phyloP scores from a whole-genome alignment of 768 basidiomycete species.

The Macrolepiota dolichaula region DNA sequence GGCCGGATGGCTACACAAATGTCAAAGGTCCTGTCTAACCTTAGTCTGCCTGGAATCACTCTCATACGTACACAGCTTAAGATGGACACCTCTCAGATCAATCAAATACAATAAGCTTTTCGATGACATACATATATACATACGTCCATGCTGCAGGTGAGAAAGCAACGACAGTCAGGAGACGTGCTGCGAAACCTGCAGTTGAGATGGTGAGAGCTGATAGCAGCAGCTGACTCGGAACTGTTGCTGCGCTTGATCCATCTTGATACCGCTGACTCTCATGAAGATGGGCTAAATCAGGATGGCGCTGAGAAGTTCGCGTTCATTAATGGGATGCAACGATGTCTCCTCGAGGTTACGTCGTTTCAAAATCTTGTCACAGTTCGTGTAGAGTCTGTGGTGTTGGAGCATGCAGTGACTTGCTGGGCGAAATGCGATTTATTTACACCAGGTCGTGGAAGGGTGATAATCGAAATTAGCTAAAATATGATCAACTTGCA shows the following conservation, averaged over 20 bases:
- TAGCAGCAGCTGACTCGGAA: not conserved
- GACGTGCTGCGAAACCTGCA: not conserved
- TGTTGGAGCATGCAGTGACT: not conserved
- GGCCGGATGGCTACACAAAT: not conserved
- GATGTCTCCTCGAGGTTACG: slow-evolving; percentile 1
- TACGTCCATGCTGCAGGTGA: not conserved
- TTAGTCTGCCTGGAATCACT: not conserved
- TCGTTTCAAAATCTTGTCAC: not conserved
- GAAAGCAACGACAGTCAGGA: not conserved
- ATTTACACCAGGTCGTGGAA: not conserved
- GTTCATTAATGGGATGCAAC: slow-evolving; percentile 4
- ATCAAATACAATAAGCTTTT: not conserved
- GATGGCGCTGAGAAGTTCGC: not conserved
- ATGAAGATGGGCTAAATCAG: not conserved
- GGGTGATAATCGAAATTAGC: not conserved
- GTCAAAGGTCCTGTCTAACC: not conserved
- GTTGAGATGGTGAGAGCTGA: not conserved
- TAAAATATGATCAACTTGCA: not conserved
- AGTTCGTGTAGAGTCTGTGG: not conserved
- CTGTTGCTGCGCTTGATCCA: not conserved
- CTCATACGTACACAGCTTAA: not conserved
- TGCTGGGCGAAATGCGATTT: not conserved
- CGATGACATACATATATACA: not conserved
- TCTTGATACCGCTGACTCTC: not conserved
- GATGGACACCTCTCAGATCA: not conserved